These are phyloP conservation scores for Beauveria asiatica DNA, from an alignment of 2,329 filamentous ascomycete genomes.

Conservation along the genomic window DNA sequence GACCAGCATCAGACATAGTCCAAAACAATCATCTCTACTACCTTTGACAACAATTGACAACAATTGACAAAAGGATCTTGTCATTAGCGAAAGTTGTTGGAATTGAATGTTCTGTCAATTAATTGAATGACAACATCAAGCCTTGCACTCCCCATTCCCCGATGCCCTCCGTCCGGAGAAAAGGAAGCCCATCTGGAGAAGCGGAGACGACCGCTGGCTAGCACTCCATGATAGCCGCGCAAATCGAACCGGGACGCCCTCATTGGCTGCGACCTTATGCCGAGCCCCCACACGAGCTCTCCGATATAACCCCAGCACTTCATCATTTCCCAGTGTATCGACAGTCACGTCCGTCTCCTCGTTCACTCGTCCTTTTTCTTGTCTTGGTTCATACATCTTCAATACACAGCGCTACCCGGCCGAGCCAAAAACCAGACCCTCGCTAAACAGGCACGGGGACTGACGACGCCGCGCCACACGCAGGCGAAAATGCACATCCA, in stretches of 20 bases:
- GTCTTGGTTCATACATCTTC: background rate
- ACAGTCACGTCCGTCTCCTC: background rate
- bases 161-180: background rate
- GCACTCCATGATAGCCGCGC: background rate
- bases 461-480: background rate
- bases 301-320: background rate
- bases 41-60: too few relatives aligned
- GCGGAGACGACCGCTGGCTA: background rate
- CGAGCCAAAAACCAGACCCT: background rate
- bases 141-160: background rate
- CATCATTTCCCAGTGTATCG: background rate
- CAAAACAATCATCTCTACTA: too few relatives aligned
- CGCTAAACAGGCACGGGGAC: too few relatives aligned
- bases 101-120: too few relatives aligned
- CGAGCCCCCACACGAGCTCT: constrained; percentile 6
- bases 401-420: background rate
- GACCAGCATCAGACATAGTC: too few relatives aligned
- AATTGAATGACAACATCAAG: too few relatives aligned
- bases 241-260: background rate
- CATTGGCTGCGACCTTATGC: constrained; percentile 1
- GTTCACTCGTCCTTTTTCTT: background rate
- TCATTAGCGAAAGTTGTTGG: too few relatives aligned
- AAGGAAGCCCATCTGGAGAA: constrained; percentile 8
- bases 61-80: too few relatives aligned
- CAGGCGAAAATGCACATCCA: constrained; percentile 11